Evolutionary conservation across 345 rosid genomes (phyloP).

Genomic region (Salix suchowensis): DNA sequence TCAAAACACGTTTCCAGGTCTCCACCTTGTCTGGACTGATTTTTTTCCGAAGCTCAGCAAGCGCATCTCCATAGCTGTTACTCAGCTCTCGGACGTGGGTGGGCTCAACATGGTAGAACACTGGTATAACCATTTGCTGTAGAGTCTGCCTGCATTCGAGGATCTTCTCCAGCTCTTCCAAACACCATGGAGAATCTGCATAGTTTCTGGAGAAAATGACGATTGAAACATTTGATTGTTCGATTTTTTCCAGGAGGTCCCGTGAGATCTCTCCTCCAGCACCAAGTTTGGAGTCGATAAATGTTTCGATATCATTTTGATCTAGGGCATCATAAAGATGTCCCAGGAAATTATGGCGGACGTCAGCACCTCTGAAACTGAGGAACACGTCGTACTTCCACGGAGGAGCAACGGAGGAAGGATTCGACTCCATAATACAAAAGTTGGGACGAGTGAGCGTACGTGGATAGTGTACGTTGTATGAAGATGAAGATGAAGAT

Average conservation of each 20-base stretch:
- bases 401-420: background rate
- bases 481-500: too few relatives aligned
- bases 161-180: slow-evolving; percentile 12
- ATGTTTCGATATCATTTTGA: background rate
- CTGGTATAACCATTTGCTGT: background rate
- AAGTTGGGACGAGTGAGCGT: too few relatives aligned
- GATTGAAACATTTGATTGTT: background rate
- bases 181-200: slow-evolving; percentile 8
- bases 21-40: too few relatives aligned
- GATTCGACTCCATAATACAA: too few relatives aligned
- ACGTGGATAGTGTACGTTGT: too few relatives aligned
- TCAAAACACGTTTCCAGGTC: too few relatives aligned
- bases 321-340: background rate
- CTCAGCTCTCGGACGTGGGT: background rate
- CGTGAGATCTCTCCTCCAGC: background rate
- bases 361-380: slow-evolving; percentile 9
- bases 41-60: background rate
- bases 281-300: background rate
- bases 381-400: background rate
- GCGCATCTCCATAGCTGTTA: background rate
- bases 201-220: slow-evolving; percentile 1
- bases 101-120: background rate
- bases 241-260: background rate
- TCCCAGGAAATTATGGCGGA: background rate
- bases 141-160: background rate